These are phyloP conservation scores for Gynochthodes officinalis DNA, from an alignment of 257 asterid genomes.

Conservation along the genomic window DNA sequence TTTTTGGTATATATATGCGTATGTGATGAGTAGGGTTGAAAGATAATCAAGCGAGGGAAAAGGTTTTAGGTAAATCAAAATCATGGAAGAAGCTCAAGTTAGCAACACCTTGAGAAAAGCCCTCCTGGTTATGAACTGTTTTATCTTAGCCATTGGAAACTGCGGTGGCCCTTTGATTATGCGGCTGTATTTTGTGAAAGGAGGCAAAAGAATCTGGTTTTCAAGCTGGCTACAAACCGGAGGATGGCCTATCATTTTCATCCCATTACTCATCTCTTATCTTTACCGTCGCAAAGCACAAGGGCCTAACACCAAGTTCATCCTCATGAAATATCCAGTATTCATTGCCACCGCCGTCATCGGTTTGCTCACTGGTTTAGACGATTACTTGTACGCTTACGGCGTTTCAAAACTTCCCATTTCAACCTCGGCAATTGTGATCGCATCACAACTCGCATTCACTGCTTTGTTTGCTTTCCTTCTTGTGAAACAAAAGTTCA, in stretches of 20 bases:
- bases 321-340: conserved; percentile 19
- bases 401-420: conserved; percentile 21
- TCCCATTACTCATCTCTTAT: conserved; percentile 26
- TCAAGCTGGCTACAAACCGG: conserved; percentile 32
- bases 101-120: conserved; percentile 6
- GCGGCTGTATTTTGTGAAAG: conserved; percentile 35
- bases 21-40: too few species aligned
- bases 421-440: conserved; percentile 19
- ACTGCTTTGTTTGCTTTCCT: conserved; percentile 27
- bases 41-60: too few species aligned
- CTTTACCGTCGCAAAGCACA: conserved; percentile 17
- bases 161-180: conserved; percentile 30
- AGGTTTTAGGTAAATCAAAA: too few species aligned
- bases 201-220: conserved; percentile 33
- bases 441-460: conserved; percentile 22
- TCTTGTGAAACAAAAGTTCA: conserved; percentile 28
- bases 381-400: conserved; percentile 21
- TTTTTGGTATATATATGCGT: too few species aligned
- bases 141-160: conserved; percentile 21
- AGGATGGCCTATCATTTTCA: conserved; percentile 27
- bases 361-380: conserved; percentile 23
- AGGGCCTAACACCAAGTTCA: conserved; percentile 6
- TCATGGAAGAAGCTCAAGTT: conserved; percentile 14
- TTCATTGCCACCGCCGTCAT: conserved; percentile 20
- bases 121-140: conserved; percentile 28